These are phyloP conservation scores for Candida glaebosa DNA, from an alignment of 805 yeast genomes.

Conservation along the genomic window DNA sequence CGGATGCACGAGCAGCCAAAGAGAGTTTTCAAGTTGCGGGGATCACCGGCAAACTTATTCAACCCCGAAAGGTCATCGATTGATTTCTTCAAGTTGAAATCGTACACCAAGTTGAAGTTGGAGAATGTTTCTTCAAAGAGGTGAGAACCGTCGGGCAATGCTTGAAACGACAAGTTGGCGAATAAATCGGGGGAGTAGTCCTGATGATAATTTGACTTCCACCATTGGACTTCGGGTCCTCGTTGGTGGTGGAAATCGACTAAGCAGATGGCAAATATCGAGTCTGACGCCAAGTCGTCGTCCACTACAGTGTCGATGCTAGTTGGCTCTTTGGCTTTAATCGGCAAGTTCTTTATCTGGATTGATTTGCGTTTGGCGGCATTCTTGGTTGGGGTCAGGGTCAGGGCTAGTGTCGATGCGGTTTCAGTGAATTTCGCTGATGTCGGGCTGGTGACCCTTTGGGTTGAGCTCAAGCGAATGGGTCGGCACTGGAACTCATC, in stretches of 20 bases:
- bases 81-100: slow-evolving; percentile 45
- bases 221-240: slow-evolving; percentile 94
- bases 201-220: slow-evolving; percentile 51
- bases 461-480: slow-evolving; percentile 27
- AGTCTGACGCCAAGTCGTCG: slow-evolving; percentile 3
- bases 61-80: slow-evolving; percentile 43
- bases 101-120: slow-evolving; percentile 78
- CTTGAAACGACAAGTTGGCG: slow-evolving; percentile 91
- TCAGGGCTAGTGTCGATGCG: slow-evolving; percentile 2
- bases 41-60: slow-evolving; percentile 34
- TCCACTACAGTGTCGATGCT: slow-evolving; percentile 5
- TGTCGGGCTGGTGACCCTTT: too few relatives aligned
- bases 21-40: slow-evolving; percentile 53
- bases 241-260: slow-evolving; percentile 89
- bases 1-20: slow-evolving; percentile 94
- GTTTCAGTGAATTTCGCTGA: too few relatives aligned
- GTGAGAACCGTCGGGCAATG: slow-evolving; percentile 95
- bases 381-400: not conserved
- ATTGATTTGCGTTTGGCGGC: slow-evolving; percentile 20
- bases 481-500: slow-evolving; percentile 39
- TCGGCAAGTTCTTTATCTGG: slow-evolving; percentile 37
- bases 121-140: slow-evolving; percentile 90
- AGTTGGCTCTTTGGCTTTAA: slow-evolving; percentile 14
- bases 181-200: slow-evolving; percentile 47
- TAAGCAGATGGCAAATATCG: slow-evolving; percentile 77